These are phyloP conservation scores for Cladorrhinum sp. DNA, from an alignment of 2,329 filamentous ascomycete species.

Conservation along the genomic window DNA sequence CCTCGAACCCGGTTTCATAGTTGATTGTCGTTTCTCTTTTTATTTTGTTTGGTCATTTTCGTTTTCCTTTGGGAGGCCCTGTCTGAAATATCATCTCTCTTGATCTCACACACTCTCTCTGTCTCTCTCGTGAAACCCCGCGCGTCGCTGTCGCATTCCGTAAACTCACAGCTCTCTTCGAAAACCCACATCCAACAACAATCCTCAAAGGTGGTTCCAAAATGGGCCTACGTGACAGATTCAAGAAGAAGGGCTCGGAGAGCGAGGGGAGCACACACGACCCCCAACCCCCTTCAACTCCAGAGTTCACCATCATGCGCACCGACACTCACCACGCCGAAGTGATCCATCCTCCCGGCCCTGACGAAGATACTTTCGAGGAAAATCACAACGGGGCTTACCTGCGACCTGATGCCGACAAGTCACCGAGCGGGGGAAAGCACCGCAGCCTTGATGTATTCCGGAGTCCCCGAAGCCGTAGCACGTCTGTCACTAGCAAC, in stretches of 20 bases:
- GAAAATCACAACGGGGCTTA: constrained; percentile 27
- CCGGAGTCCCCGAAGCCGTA: constrained; percentile 43
- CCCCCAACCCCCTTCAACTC: constrained; percentile 41
- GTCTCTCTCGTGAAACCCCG: constrained; percentile 1
- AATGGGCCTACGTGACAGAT: constrained; percentile 53
- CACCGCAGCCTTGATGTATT: constrained; percentile 36
- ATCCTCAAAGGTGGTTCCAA: neutral
- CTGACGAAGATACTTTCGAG: constrained; percentile 20
- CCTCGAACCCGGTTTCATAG: neutral
- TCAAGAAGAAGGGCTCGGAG: constrained; percentile 53
- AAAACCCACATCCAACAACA: neutral
- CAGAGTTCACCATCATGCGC: constrained; percentile 79
- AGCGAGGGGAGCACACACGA: constrained; percentile 34
- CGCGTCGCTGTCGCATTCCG: neutral
- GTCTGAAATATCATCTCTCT: too few relatives aligned
- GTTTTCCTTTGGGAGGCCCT: too few relatives aligned
- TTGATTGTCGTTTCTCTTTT: constrained; percentile 1
- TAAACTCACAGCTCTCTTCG: neutral
- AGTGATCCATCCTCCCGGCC: constrained; percentile 66
- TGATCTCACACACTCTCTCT: neutral
- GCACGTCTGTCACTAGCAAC: constrained; percentile 45
- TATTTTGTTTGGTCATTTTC: constrained; percentile 1
- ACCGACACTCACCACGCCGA: constrained; percentile 81
- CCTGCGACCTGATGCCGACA: constrained; percentile 17
- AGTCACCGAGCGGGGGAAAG: neutral